Base-by-base conservation (phyloP, 2,329 filamentous ascomycete species). In the Xylaria arbuscula region DNA sequence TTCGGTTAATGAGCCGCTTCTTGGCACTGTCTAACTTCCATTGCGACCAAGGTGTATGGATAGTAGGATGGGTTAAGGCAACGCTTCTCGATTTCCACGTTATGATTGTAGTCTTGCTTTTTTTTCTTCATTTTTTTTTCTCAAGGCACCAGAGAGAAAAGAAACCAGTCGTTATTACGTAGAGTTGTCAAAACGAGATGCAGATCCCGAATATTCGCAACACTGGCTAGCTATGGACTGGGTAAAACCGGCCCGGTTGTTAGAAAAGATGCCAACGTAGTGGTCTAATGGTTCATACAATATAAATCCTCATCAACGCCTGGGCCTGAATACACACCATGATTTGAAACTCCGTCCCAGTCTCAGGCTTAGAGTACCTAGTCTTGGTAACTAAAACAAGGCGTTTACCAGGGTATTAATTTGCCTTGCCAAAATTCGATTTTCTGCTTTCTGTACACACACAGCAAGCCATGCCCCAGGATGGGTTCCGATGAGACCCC, bases 361-460 rank as follows among this genome's bases (percentile, higher is more conserved):
- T 40, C 51, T 66, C 22, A 24, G 57, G 36, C 28, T 53, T 51
- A 40, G 48, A 64, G 45, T 64, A 65, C 56, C 55, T 57, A 61
- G 64, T 65, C 64, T 22, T 48, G 9, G n/a, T 64, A 64, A 63
- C 28, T 28, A 67, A 70, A 63, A 36, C 51, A 67, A 62, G 57
- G 61, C 54, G 11, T 71, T 53, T 67, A 64, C 62, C 42, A 54
- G 72, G 72, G 72, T 75, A 76, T 76, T 74, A 69, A 71, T 69
- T 68, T 68, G 66, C 70, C 71, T 67, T 64, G 72, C 70, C 69
- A 36, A 62, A 28, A 68, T 62, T 72, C 56, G 47, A 66, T 57
- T 68, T 67, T 65, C 70, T 70, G 68, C 69, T 66, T 74, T 74
- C 73, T 73, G 72, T 77, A 78, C 73, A 77, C 72, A 69, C 76